phyloP scores from a whole-genome alignment of 345 rosid genomes.

The Salix exigua region DNA sequence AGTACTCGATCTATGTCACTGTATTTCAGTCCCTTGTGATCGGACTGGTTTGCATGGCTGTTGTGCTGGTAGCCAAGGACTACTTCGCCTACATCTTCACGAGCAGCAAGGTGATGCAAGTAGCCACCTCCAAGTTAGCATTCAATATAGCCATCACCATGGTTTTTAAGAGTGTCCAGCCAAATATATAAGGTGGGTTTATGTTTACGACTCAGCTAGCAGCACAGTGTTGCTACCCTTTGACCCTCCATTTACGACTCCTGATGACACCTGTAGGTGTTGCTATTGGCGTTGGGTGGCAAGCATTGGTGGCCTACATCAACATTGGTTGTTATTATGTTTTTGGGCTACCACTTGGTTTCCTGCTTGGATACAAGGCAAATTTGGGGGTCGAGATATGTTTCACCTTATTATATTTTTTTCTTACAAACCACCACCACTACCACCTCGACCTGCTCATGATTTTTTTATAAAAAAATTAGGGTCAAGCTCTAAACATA shows the following conservation, averaged over 20 bases:
- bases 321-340: slow-evolving; percentile 68
- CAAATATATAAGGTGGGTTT: slow-evolving; percentile 62
- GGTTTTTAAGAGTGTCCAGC: slow-evolving; percentile 84
- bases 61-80: slow-evolving; percentile 46
- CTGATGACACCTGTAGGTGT: slow-evolving; percentile 43
- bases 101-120: slow-evolving; percentile 43
- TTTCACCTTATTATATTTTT: no score
- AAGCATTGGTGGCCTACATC: slow-evolving; percentile 70
- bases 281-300: slow-evolving; percentile 91
- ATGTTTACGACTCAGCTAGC: no score
- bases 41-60: slow-evolving; percentile 56
- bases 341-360: slow-evolving; percentile 76
- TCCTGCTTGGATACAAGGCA: slow-evolving; percentile 60
- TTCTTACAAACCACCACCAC: not conserved
- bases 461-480: no score
- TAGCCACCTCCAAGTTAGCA: slow-evolving; percentile 56
- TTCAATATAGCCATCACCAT: slow-evolving; percentile 68
- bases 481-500: not conserved
- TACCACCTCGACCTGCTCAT: slow-evolving; percentile 9
- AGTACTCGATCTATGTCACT: slow-evolving; percentile 57
- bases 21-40: slow-evolving; percentile 54
- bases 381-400: slow-evolving; percentile 59
- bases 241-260: not conserved
- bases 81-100: slow-evolving; percentile 62
- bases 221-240: no score